Conservation (phyloP, 345 rosid genomes). For the Brassica carinata region DNA sequence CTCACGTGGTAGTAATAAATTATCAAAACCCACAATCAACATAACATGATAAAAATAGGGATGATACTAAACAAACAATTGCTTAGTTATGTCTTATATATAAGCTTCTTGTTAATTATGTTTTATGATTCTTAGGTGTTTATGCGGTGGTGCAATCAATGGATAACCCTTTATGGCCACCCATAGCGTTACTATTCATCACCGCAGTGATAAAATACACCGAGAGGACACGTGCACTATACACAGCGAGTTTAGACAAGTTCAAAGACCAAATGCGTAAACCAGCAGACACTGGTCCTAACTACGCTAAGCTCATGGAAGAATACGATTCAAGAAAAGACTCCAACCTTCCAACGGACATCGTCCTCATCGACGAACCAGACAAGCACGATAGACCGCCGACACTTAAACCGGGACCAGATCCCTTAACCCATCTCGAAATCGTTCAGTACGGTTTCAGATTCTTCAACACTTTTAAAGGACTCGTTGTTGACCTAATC, state of each 20-base stretch:
- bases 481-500: slow-evolving; percentile 60
- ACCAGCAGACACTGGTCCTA: slow-evolving; percentile 31
- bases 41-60: not conserved
- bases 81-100: not conserved
- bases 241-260: slow-evolving; percentile 43
- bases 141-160: slow-evolving; percentile 44
- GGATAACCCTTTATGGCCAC: slow-evolving; percentile 14
- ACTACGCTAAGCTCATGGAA: slow-evolving; percentile 41
- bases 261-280: slow-evolving; percentile 37
- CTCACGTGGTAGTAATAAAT: not conserved
- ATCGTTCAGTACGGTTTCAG: slow-evolving; percentile 43
- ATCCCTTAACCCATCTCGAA: slow-evolving; percentile 25
- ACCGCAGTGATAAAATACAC: slow-evolving; percentile 47
- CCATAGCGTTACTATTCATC: slow-evolving; percentile 36
- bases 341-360: slow-evolving; percentile 15
- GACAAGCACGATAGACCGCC: slow-evolving; percentile 28
- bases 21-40: not conserved
- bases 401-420: not conserved
- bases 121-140: slow-evolving; percentile 7
- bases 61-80: not conserved
- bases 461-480: slow-evolving; percentile 52
- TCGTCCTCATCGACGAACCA: slow-evolving; percentile 4
- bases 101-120: not conserved
- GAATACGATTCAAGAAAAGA: slow-evolving; percentile 19
- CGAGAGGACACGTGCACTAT: slow-evolving; percentile 47